Percentiles rank a stretch among this genome's conserved stretches.
These are phyloP conservation scores for Fusarium euwallaceae DNA, from an alignment of 2,329 filamentous ascomycete species.

Conservation along the genomic window DNA sequence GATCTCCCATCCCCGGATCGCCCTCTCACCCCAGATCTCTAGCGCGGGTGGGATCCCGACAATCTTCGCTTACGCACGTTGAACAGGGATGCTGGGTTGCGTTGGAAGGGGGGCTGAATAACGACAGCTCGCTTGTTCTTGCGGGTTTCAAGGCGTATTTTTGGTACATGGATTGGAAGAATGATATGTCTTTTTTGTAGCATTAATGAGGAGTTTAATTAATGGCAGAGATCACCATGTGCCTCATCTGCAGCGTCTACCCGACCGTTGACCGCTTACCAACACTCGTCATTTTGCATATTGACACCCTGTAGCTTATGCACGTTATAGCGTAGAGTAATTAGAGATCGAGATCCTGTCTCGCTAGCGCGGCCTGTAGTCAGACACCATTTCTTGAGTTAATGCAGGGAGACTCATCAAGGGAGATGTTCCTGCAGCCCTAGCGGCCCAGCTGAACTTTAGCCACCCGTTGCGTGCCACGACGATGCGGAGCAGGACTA, in stretches of 20 bases:
- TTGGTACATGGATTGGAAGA: background rate
- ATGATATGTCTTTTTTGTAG: background rate
- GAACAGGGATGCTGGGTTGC: background rate
- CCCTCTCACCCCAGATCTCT: background rate
- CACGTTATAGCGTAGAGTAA: background rate
- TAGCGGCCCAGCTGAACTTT: background rate
- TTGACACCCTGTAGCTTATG: background rate
- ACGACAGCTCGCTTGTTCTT: background rate
- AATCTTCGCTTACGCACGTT: background rate
- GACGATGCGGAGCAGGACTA: background rate
- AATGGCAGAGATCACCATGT: background rate
- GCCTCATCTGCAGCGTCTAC: background rate
- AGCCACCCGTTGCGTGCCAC: background rate
- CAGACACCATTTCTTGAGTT: background rate
- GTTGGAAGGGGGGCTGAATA: background rate
- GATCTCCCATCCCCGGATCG: background rate
- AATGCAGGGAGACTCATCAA: background rate
- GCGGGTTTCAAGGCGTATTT: background rate
- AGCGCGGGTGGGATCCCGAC: background rate
- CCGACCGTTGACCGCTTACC: background rate
- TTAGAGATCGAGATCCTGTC: background rate
- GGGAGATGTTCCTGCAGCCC: background rate
- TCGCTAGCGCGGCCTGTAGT: background rate
- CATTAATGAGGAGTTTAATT: background rate
- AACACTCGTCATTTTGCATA: background rate